phyloP scores from a whole-genome alignment of 1,284 basidiomycete genomes.

The Takashimella tepidaria region DNA sequence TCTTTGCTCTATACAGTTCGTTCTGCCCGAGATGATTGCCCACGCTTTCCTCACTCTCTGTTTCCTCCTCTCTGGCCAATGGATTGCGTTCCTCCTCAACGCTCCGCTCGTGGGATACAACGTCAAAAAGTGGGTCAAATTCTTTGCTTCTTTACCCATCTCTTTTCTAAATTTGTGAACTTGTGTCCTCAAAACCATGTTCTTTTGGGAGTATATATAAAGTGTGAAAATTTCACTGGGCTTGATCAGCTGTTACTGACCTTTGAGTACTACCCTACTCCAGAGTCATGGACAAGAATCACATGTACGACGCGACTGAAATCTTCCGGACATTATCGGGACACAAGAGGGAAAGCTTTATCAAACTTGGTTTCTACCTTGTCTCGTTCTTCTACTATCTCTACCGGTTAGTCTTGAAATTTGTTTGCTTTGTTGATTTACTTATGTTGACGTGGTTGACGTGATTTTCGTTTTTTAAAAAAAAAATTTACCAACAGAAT shows the following conservation, averaged over 20 bases:
- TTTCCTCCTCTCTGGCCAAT: constrained; percentile 93
- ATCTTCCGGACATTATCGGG: constrained; percentile 91
- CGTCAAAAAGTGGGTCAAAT: constrained; percentile 74
- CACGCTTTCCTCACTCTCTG: constrained; percentile 84
- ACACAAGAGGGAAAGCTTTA: constrained; percentile 96
- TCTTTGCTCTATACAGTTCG: constrained; percentile 62
- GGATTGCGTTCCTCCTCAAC: constrained; percentile 89
- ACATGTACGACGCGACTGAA: constrained; percentile 99
- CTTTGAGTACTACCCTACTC: constrained; percentile 2
- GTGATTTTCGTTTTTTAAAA: constrained; percentile 1
- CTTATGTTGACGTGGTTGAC: constrained; percentile 4
- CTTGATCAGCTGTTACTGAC: background rate
- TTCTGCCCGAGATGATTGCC: constrained; percentile 90
- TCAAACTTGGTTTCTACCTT: constrained; percentile 93
- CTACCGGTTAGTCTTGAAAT: constrained; percentile 66
- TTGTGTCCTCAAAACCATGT: background rate
- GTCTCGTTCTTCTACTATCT: constrained; percentile 96
- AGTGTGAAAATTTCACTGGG: background rate
- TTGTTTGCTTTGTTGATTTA: no score
- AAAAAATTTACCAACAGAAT: no score
- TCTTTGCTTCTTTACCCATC: background rate
- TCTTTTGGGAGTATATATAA: background rate
- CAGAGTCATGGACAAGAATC: constrained; percentile 90
- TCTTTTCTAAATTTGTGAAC: background rate
- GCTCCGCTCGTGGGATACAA: constrained; percentile 86